Evolutionary conservation across 2,329 filamentous ascomycete species (phyloP).

Genomic region (Alternaria tenuissima): DNA sequence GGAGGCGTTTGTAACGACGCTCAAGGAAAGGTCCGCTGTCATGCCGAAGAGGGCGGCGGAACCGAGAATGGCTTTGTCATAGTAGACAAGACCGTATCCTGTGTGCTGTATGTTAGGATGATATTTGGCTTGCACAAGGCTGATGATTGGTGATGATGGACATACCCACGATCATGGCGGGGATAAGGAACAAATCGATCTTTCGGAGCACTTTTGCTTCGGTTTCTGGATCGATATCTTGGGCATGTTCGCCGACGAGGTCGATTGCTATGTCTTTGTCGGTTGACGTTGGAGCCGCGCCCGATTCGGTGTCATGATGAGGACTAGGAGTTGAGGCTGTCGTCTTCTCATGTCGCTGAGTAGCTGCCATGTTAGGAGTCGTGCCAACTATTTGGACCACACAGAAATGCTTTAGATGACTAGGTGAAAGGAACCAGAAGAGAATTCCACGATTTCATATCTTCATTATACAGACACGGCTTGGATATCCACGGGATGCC

Average conservation of each 20-base stretch:
- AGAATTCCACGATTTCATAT: conserved; percentile 2
- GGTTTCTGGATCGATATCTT: conserved; percentile 63
- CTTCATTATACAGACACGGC: conserved; percentile 19
- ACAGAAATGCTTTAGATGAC: not conserved
- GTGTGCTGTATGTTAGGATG: not conserved
- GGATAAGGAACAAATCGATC: conserved; percentile 73
- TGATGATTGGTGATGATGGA: not conserved
- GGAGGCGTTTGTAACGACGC: conserved; percentile 58
- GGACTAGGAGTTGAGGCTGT: conserved; percentile 17
- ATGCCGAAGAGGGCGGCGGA: conserved; percentile 78
- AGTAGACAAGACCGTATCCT: conserved; percentile 73
- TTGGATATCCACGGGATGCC: conserved; percentile 26
- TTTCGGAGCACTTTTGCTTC: conserved; percentile 68
- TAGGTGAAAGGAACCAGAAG: not conserved
- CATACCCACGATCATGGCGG: conserved; percentile 64
- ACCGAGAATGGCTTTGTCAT: conserved; percentile 79
- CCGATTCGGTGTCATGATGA: conserved; percentile 24
- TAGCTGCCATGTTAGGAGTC: conserved; percentile 4
- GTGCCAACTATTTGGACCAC: no score
- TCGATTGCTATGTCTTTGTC: conserved; percentile 65
- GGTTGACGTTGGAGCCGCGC: conserved; percentile 28
- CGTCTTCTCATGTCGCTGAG: conserved; percentile 23
- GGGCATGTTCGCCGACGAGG: conserved; percentile 66
- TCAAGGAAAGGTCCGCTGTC: conserved; percentile 72
- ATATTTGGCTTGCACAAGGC: not conserved